phyloP scores from a whole-genome alignment of 106 monocot species.

The Agapanthus africanus region DNA sequence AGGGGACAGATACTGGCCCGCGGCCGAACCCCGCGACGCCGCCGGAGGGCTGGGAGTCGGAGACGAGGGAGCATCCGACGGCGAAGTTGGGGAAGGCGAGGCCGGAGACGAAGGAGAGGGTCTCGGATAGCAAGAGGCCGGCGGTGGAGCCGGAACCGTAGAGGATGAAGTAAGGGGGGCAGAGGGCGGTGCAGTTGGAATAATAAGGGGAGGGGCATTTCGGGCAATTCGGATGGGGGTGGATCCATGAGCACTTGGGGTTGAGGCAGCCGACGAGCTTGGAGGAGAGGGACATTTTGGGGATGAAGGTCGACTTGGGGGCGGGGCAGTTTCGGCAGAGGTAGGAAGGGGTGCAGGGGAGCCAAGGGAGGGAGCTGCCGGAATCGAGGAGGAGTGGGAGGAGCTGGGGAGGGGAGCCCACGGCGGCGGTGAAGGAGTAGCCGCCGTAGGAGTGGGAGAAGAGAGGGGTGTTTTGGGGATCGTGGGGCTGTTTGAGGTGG shows the following conservation, averaged over 20 bases:
- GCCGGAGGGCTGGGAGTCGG: slow-evolving; percentile 48
- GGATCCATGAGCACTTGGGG: slow-evolving; percentile 65
- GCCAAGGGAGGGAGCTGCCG: slow-evolving; percentile 65
- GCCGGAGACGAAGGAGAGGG: slow-evolving; percentile 23
- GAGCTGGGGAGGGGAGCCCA: slow-evolving; percentile 44
- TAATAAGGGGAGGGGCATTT: slow-evolving; percentile 7
- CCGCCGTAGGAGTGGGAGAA: slow-evolving; percentile 56
- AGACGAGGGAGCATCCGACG: slow-evolving; percentile 78
- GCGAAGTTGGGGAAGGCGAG: slow-evolving; percentile 27
- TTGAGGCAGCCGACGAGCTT: slow-evolving; percentile 78
- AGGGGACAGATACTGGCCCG: slow-evolving; percentile 51
- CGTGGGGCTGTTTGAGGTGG: slow-evolving; percentile 21
- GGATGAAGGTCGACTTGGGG: slow-evolving; percentile 43
- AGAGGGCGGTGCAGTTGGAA: slow-evolving; percentile 20
- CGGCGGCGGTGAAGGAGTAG: slow-evolving; percentile 28
- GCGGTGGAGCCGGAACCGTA: slow-evolving; percentile 86
- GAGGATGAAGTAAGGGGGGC: slow-evolving; percentile 65
- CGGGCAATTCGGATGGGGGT: slow-evolving; percentile 34
- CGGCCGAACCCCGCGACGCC: slow-evolving; percentile 86
- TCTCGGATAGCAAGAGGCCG: slow-evolving; percentile 64
- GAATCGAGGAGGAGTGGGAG: slow-evolving; percentile 71
- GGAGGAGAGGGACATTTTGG: slow-evolving; percentile 55
- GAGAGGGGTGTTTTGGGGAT: slow-evolving; percentile 3
- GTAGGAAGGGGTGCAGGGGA: slow-evolving; percentile 72
- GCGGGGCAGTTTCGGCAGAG: slow-evolving; percentile 48